A percentile compares a stretch with the other conserved stretches of the same genome.
Evolutionary conservation across 495 filamentous ascomycete genomes (phyloP).

Genomic region (Aspergillus indologenus): DNA sequence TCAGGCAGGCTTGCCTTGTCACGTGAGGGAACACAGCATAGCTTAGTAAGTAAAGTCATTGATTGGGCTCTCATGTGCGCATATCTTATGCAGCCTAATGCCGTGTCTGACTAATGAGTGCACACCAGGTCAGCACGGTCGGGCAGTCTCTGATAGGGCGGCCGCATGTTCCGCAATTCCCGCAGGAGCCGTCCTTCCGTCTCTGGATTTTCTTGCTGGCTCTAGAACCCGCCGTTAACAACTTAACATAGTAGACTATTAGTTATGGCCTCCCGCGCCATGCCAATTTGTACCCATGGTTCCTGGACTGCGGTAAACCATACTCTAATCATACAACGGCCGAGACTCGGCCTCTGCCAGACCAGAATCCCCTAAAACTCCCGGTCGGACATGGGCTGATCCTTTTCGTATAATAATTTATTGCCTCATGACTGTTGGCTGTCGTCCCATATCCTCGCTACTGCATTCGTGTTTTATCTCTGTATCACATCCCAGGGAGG

Average conservation of each 20-base stretch:
- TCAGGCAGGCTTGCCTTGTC: too few relatives aligned
- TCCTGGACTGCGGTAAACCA: background rate
- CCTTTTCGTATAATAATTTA: background rate
- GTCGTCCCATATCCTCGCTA: background rate
- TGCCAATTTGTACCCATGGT: background rate
- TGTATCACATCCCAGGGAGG: background rate
- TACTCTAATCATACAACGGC: background rate
- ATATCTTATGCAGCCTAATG: too few relatives aligned
- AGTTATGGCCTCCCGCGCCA: background rate
- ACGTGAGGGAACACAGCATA: too few relatives aligned
- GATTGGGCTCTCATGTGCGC: too few relatives aligned
- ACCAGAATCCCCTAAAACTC: background rate
- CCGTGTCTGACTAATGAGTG: too few relatives aligned
- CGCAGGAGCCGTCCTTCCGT: background rate
- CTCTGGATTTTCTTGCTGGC: too few relatives aligned
- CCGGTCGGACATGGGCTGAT: constrained; percentile 5
- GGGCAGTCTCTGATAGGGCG: too few relatives aligned
- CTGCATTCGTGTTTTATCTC: background rate
- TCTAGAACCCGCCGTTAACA: too few relatives aligned
- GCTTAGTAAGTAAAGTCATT: too few relatives aligned
- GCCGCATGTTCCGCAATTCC: background rate
- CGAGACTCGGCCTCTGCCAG: background rate
- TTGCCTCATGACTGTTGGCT: background rate
- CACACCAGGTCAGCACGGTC: background rate
- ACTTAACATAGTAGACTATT: too few relatives aligned